Evolutionary conservation across 2,329 filamentous ascomycete genomes (phyloP).

Genomic region (Rhinocladiella similis): DNA sequence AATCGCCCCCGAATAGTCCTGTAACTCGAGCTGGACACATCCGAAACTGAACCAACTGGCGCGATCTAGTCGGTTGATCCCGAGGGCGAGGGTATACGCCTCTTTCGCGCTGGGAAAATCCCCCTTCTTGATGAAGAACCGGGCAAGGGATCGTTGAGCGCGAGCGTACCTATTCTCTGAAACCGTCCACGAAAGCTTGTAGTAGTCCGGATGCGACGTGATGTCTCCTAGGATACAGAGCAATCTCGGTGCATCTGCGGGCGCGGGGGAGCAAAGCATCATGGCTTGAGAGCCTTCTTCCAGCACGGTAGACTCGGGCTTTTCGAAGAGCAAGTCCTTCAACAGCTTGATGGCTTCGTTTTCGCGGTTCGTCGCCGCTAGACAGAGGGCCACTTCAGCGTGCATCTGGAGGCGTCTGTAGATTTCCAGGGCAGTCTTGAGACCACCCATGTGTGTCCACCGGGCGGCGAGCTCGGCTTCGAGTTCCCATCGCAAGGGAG

Average conservation of each 20-base stretch:
- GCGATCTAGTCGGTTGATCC: conserved; percentile 77
- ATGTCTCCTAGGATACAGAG: conserved; percentile 95
- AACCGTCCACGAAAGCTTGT: conserved; percentile 83
- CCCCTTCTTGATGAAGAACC: conserved; percentile 68
- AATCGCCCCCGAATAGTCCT: conserved; percentile 74
- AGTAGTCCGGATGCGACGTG: conserved; percentile 71
- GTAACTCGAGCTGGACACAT: conserved; percentile 79
- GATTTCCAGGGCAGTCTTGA: conserved; percentile 89
- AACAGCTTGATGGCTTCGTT: conserved; percentile 78
- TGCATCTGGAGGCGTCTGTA: conserved; percentile 92
- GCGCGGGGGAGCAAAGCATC: conserved; percentile 67
- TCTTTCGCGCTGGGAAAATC: conserved; percentile 69
- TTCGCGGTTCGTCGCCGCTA: conserved; percentile 75
- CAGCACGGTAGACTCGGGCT: conserved; percentile 45
- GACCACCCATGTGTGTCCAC: conserved; percentile 86
- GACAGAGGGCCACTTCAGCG: conserved; percentile 91
- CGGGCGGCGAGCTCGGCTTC: conserved; percentile 89
- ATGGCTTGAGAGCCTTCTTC: conserved; percentile 29
- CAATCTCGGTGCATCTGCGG: conserved; percentile 76
- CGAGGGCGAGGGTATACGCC: conserved; percentile 75
- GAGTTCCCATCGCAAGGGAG: conserved; percentile 88
- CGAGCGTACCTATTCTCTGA: conserved; percentile 79
- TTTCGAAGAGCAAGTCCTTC: conserved; percentile 73
- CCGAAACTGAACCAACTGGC: conserved; percentile 88
- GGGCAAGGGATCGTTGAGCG: conserved; percentile 82